Evolutionary conservation across 2,329 filamentous ascomycete genomes (phyloP).

Genomic region (Sarocladium brachiariae): DNA sequence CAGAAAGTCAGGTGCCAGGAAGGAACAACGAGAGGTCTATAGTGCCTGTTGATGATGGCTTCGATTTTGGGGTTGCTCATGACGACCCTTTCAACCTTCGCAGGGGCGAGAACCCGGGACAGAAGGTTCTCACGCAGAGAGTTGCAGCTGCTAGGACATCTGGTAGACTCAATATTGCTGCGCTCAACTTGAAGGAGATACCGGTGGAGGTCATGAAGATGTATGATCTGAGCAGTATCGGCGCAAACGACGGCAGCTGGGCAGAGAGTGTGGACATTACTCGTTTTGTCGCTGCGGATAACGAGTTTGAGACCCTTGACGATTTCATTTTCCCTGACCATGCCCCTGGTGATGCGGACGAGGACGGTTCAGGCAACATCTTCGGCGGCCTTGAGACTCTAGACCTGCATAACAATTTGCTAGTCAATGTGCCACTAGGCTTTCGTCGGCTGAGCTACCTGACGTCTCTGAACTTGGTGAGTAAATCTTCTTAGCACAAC

Average conservation of each 20-base stretch:
- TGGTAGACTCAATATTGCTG: slow-evolving; percentile 82
- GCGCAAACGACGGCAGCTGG: slow-evolving; percentile 64
- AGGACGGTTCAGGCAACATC: slow-evolving; percentile 61
- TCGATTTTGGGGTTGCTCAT: slow-evolving; percentile 45
- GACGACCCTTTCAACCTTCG: slow-evolving; percentile 65
- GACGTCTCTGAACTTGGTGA: slow-evolving; percentile 74
- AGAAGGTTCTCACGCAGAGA: slow-evolving; percentile 65
- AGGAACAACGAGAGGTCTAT: slow-evolving; percentile 25
- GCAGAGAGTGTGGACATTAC: slow-evolving; percentile 86
- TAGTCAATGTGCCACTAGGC: slow-evolving; percentile 67
- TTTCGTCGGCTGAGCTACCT: slow-evolving; percentile 66
- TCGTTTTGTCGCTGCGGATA: slow-evolving; percentile 80
- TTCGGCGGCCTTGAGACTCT: slow-evolving; percentile 77
- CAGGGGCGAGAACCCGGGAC: slow-evolving; percentile 48
- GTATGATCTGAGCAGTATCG: slow-evolving; percentile 72
- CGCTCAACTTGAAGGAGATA: slow-evolving; percentile 70
- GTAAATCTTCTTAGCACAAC: slow-evolving; percentile 19
- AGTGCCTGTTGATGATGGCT: slow-evolving; percentile 36
- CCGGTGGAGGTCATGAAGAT: slow-evolving; percentile 80
- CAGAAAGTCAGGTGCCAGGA: slow-evolving; percentile 13
- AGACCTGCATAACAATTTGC: slow-evolving; percentile 78
- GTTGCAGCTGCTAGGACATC: slow-evolving; percentile 67
- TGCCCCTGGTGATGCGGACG: slow-evolving; percentile 28
- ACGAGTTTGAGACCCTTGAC: slow-evolving; percentile 69
- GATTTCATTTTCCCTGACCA: slow-evolving; percentile 73